A percentile compares a stretch with the other conserved stretches of the same genome.
Evolutionary conservation across 495 filamentous ascomycete species (phyloP).

Genomic region (Aspergillus baeticus): DNA sequence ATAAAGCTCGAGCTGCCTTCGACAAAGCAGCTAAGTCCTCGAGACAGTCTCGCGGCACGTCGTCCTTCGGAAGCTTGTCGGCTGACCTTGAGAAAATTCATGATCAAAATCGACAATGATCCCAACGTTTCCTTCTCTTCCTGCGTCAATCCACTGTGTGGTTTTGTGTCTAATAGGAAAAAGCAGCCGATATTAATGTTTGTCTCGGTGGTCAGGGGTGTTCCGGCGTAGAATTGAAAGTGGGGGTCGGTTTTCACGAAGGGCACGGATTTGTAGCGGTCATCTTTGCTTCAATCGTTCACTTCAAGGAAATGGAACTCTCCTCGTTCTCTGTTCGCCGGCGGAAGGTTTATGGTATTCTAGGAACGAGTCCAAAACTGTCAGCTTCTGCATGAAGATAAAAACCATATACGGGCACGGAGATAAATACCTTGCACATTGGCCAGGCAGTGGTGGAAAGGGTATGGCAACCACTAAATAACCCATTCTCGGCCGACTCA

Average conservation of each 20-base stretch:
- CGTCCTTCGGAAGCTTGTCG: slow-evolving; percentile 56
- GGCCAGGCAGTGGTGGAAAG: slow-evolving; percentile 40
- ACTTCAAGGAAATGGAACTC: slow-evolving; percentile 36
- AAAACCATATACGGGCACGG: background rate
- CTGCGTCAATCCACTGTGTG: slow-evolving; percentile 33
- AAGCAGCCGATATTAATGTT: slow-evolving; percentile 72
- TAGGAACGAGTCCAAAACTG: slow-evolving; percentile 9
- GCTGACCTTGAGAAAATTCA: slow-evolving; percentile 61
- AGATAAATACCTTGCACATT: slow-evolving; percentile 44
- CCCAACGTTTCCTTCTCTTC: slow-evolving; percentile 42
- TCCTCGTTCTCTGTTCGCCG: slow-evolving; percentile 27
- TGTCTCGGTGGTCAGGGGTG: slow-evolving; percentile 59
- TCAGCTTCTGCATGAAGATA: background rate
- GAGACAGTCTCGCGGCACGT: slow-evolving; percentile 57
- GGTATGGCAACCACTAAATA: slow-evolving; percentile 45
- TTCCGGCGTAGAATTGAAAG: slow-evolving; percentile 51
- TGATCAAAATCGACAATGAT: slow-evolving; percentile 54
- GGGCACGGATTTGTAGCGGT: slow-evolving; percentile 38
- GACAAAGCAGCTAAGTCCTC: slow-evolving; percentile 63
- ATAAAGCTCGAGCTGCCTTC: slow-evolving; percentile 51
- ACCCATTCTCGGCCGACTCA: slow-evolving; percentile 35
- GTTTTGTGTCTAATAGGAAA: slow-evolving; percentile 58
- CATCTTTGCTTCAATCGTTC: slow-evolving; percentile 39
- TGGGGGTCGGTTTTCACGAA: slow-evolving; percentile 42
- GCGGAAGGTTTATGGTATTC: slow-evolving; percentile 36